A percentile compares a stretch with the other conserved stretches of the same genome.
Conservation (phyloP, 805 yeast genomes). For the Candida qinlingensis region DNA sequence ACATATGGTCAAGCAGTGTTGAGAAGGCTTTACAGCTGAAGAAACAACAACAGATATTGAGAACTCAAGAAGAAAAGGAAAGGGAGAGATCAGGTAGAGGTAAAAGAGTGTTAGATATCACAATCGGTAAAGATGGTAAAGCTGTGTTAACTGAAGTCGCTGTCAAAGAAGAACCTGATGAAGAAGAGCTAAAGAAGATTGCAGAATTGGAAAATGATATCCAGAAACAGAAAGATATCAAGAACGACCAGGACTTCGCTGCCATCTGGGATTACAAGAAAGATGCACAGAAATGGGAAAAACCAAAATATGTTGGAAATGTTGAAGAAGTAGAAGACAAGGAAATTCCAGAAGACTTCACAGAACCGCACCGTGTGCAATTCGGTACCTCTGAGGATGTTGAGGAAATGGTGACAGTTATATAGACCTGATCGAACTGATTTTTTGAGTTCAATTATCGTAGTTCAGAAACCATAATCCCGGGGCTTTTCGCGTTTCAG, state of each 20-base stretch:
- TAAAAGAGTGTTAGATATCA: slow-evolving; percentile 68
- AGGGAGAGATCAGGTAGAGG: slow-evolving; percentile 66
- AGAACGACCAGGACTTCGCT: slow-evolving; percentile 27
- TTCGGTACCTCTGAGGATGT: background rate
- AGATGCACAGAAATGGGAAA: slow-evolving; percentile 51
- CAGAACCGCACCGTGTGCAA: slow-evolving; percentile 3
- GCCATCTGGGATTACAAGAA: slow-evolving; percentile 56
- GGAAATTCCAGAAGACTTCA: background rate
- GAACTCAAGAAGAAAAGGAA: slow-evolving; percentile 58
- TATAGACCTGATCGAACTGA: background rate
- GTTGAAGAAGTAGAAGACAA: background rate
- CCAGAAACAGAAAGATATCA: slow-evolving; percentile 30
- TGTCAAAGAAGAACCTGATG: slow-evolving; percentile 30
- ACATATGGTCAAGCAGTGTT: slow-evolving; percentile 75
- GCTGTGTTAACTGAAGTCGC: slow-evolving; percentile 45
- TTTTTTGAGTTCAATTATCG: too few species aligned
- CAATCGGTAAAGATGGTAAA: slow-evolving; percentile 70
- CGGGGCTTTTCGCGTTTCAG: background rate
- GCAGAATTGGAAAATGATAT: slow-evolving; percentile 25
- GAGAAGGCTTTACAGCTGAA: slow-evolving; percentile 86
- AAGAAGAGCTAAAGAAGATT: slow-evolving; percentile 30
- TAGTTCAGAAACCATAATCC: background rate
- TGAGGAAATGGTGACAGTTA: slow-evolving; percentile 7
- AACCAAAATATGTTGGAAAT: slow-evolving; percentile 38
- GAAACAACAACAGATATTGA: slow-evolving; percentile 71